Percentiles rank a stretch among this genome's conserved stretches.
phyloP scores from a whole-genome alignment of 139 green algal genomes.

The Deuterostichococcus epilithicus region DNA sequence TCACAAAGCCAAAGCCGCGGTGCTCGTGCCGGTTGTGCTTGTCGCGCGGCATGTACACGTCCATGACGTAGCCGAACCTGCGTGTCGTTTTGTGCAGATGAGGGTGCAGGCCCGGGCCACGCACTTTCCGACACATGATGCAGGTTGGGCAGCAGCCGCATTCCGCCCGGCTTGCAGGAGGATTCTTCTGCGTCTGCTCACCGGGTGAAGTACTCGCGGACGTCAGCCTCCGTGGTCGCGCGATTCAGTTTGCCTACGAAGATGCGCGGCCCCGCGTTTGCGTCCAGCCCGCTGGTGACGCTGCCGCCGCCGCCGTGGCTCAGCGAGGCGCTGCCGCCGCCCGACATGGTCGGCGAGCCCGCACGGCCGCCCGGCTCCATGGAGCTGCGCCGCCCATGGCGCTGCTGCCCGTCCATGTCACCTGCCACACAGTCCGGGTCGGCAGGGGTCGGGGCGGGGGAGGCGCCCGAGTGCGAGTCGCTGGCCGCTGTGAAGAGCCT shows the following conservation, averaged over 20 bases:
- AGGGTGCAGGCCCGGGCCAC: too few species aligned
- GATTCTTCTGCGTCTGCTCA: neutral
- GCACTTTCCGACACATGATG: too few species aligned
- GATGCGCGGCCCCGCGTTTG: constrained; percentile 68
- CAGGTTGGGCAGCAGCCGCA: too few species aligned
- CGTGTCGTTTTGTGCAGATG: neutral
- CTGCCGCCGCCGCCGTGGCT: constrained; percentile 1
- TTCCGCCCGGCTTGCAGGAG: too few species aligned
- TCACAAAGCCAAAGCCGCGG: constrained; percentile 89
- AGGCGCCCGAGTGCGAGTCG: too few species aligned
- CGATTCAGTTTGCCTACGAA: constrained; percentile 88
- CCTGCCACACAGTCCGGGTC: too few species aligned
- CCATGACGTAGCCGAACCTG: constrained; percentile 83
- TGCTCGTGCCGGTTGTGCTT: constrained; percentile 62
- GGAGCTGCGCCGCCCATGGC: neutral
- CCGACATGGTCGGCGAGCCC: neutral
- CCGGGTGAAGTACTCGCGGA: constrained; percentile 70
- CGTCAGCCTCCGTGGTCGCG: constrained; percentile 75
- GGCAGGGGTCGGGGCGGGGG: too few species aligned
- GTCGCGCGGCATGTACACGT: constrained; percentile 82
- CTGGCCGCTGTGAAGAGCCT: too few species aligned
- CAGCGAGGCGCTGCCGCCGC: neutral
- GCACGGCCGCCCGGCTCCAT: neutral
- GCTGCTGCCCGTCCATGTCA: neutral
- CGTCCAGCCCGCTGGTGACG: neutral